A percentile compares a stretch with the other conserved stretches of the same genome.
Evolutionary conservation across 768 basidiomycete species (phyloP).

Genomic region (Melanogaster broomeanus): DNA sequence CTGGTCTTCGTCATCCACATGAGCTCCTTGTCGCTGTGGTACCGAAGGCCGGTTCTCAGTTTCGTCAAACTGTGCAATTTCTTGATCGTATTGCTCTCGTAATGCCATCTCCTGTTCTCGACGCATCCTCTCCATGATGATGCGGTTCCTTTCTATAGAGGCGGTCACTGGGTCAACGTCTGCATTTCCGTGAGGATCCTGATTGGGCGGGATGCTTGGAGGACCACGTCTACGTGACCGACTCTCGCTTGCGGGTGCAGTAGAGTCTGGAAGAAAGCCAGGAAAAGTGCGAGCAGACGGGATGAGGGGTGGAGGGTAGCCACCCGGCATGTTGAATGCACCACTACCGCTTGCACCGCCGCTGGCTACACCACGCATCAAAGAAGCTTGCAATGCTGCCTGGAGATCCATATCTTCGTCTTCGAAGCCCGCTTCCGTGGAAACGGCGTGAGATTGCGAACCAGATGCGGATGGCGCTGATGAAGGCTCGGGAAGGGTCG

Average conservation of each 20-base stretch:
- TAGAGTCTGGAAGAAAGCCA: conserved; percentile 16
- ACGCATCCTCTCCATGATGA: conserved; percentile 63
- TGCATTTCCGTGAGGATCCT: conserved; percentile 30
- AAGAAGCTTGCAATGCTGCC: conserved; percentile 81
- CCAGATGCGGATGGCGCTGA: conserved; percentile 28
- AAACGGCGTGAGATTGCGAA: conserved; percentile 4
- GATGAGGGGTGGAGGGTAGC: conserved; percentile 23
- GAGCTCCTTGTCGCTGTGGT: conserved; percentile 3
- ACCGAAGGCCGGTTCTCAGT: conserved; percentile 8
- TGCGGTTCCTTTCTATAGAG: conserved; percentile 65
- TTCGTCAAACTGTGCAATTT: conserved; percentile 29
- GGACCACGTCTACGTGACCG: conserved; percentile 7
- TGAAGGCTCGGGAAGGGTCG: conserved; percentile 58
- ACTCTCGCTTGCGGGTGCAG: conserved; percentile 15
- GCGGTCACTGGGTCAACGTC: conserved; percentile 58
- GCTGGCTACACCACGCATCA: conserved; percentile 36
- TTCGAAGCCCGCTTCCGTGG: conserved; percentile 48
- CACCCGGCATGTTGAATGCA: conserved; percentile 10
- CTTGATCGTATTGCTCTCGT: conserved; percentile 54
- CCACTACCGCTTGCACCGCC: conserved; percentile 1
- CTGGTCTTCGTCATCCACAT: conserved; percentile 53
- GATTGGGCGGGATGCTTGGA: conserved; percentile 28
- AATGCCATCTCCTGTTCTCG: conserved; percentile 69
- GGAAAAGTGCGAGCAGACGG: conserved; percentile 30
- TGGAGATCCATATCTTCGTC: conserved; percentile 90